Evolutionary conservation across 805 yeast species (phyloP).

Genomic region (Candida quercuum): DNA sequence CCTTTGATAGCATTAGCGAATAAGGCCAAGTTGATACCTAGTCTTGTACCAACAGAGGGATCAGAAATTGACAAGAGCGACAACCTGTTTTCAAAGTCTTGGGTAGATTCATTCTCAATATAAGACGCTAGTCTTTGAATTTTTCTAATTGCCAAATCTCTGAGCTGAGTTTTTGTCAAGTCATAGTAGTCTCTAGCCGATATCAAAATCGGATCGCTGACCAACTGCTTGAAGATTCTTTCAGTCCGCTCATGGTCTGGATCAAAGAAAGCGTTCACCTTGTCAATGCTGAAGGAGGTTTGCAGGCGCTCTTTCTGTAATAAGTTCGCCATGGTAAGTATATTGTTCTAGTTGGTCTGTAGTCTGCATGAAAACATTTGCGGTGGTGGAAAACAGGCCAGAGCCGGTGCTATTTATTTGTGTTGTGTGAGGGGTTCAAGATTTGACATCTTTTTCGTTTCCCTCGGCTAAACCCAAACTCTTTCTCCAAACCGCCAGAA

Average conservation of each 20-base stretch:
- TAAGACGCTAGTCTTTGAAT: constrained; percentile 58
- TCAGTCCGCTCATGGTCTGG: constrained; percentile 43
- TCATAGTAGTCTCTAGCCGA: constrained; percentile 54
- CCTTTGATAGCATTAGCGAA: constrained; percentile 80
- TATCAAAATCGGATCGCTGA: constrained; percentile 61
- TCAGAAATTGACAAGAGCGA: constrained; percentile 61
- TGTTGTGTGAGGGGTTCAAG: too few relatives aligned
- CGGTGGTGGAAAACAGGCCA: too few relatives aligned
- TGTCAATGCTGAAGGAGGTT: constrained; percentile 37
- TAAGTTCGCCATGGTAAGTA: constrained; percentile 13
- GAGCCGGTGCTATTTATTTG: too few relatives aligned
- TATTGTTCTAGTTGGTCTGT: not conserved
- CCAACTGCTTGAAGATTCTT: constrained; percentile 49
- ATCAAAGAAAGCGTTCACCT: constrained; percentile 53
- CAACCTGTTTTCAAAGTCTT: constrained; percentile 50
- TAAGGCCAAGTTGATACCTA: constrained; percentile 85
- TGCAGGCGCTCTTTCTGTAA: constrained; percentile 38
- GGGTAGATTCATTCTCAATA: constrained; percentile 39
- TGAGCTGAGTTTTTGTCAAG: constrained; percentile 45
- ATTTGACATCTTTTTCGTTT: too few relatives aligned
- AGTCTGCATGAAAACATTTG: too few relatives aligned
- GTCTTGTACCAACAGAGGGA: constrained; percentile 74
- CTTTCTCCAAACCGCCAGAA: too few relatives aligned
- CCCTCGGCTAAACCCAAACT: too few relatives aligned
- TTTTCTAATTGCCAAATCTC: constrained; percentile 55